phyloP scores from a whole-genome alignment of 1,284 basidiomycete genomes.

The Apiotrichum laibachii region DNA sequence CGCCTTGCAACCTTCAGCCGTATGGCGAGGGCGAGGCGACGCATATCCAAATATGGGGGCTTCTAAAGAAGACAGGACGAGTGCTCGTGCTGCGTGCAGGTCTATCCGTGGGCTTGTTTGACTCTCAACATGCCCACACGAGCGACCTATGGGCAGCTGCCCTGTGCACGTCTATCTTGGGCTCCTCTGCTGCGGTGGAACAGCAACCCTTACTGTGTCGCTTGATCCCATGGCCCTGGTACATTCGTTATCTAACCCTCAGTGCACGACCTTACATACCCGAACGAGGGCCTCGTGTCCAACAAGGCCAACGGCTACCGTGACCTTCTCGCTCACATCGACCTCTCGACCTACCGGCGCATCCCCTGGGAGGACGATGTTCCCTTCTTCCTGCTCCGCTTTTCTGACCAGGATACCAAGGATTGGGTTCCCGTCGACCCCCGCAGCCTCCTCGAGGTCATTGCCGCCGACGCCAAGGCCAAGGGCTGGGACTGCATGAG shows the following conservation, averaged over 20 bases:
- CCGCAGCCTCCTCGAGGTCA: constrained; percentile 69
- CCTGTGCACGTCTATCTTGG: not conserved
- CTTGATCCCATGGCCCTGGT: not conserved
- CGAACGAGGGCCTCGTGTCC: constrained; percentile 79
- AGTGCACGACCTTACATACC: constrained; percentile 74
- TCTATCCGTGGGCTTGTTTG: too few relatives aligned
- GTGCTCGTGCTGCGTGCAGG: too few relatives aligned
- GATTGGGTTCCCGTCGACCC: constrained; percentile 78
- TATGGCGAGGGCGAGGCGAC: too few relatives aligned
- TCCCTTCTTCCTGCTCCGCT: constrained; percentile 89
- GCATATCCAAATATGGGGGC: too few relatives aligned
- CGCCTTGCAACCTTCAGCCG: too few relatives aligned
- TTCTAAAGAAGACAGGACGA: too few relatives aligned
- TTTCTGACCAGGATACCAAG: constrained; percentile 77
- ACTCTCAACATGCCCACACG: too few relatives aligned
- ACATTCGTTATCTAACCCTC: constrained; percentile 1
- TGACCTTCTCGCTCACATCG: constrained; percentile 79
- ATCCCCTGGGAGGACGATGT: constrained; percentile 91
- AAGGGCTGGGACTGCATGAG: constrained; percentile 66
- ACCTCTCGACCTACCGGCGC: constrained; percentile 77
- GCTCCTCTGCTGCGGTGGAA: too few relatives aligned
- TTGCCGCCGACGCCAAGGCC: constrained; percentile 53
- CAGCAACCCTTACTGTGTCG: not conserved
- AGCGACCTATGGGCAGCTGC: too few relatives aligned
- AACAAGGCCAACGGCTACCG: constrained; percentile 88